These are phyloP conservation scores for Truncatella angustata DNA, from an alignment of 2,329 filamentous ascomycete genomes.

Conservation along the genomic window DNA sequence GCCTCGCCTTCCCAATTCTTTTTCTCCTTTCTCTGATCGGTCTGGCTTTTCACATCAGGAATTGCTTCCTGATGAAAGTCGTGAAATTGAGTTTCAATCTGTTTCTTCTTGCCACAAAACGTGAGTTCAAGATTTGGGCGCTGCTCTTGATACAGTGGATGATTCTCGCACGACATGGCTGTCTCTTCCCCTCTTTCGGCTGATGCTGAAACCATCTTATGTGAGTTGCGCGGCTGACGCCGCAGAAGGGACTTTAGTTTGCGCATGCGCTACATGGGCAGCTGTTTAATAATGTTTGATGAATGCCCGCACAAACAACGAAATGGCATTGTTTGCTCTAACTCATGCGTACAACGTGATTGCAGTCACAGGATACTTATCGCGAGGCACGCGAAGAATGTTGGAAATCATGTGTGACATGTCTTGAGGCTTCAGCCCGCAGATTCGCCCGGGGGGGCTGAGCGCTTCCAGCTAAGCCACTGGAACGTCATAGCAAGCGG, in stretches of 20 bases:
- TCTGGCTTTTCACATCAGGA: not conserved
- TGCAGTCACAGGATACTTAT: not conserved
- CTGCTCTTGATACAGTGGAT: not conserved
- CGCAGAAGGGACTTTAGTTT: not conserved
- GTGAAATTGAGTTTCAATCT: slow-evolving; percentile 2
- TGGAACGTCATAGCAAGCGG: not conserved
- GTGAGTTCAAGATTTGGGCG: not conserved
- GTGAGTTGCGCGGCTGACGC: not conserved
- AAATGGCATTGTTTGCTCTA: not conserved
- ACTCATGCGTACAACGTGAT: not conserved
- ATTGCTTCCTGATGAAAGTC: not conserved
- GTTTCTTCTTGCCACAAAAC: not conserved
- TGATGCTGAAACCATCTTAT: not conserved
- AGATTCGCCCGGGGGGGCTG: not conserved
- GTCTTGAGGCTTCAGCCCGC: not conserved
- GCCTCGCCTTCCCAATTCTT: not conserved
- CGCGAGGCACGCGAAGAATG: not conserved
- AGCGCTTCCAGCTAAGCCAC: not conserved
- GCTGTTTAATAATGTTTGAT: not conserved
- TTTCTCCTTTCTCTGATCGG: not conserved
- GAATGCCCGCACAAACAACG: not conserved
- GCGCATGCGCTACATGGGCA: not conserved
- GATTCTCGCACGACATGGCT: not conserved
- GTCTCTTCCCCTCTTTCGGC: not conserved
- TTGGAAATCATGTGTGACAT: not conserved